Evolutionary conservation across 176 grass and related monocot genomes (phyloP), one percentile per base, ranked within the genome.

Genomic region (Paspalum notatum): DNA sequence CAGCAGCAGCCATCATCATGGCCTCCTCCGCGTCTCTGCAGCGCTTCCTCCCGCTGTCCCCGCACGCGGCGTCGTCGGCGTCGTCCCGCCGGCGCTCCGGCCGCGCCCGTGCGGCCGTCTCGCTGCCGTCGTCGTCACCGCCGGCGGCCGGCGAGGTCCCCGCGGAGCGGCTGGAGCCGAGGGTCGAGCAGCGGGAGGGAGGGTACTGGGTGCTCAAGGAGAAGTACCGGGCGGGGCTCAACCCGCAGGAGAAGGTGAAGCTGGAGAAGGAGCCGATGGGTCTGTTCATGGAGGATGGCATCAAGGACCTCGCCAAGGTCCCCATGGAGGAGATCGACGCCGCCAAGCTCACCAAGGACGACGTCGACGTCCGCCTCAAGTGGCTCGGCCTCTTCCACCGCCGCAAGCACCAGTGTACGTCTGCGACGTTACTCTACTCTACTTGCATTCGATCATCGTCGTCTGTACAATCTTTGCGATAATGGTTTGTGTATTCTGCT

Each of bases 331-430:
- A 93, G 66, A 84, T 98, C 75, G 90, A 98, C 47, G 80, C 79
- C 47, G 16, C 65, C 27, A 98, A 98, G 84, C 51, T 95, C 24
- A 58, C 54, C 82, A 98, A 95, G 88, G 90, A 95, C 76, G 92
- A 98, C 90, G 79, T 95, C 65, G 95, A 98, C 73, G 84, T 88
- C 44, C 78, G 95, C 2, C 92, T 98, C 90, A 98, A 95, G 84
- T 98, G 92, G 95, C 86, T 98, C 72, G 95, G 95, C 48, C 86
- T 98, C 78, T 98, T 98, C 86, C 92, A 95, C 86, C 90, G 92
- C 78, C 95, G 90, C 90, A 98, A 93, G 86, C 92, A 98, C 14
- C 95, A 98, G 54, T 95, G 95, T 98, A 89, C 70, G 82, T 58
- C 27, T 60, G 50, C 67, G 5, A 48, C 16, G 32, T 38, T 65